phyloP scores from a whole-genome alignment of 805 yeast species.

The Kodamaea laetipori region DNA sequence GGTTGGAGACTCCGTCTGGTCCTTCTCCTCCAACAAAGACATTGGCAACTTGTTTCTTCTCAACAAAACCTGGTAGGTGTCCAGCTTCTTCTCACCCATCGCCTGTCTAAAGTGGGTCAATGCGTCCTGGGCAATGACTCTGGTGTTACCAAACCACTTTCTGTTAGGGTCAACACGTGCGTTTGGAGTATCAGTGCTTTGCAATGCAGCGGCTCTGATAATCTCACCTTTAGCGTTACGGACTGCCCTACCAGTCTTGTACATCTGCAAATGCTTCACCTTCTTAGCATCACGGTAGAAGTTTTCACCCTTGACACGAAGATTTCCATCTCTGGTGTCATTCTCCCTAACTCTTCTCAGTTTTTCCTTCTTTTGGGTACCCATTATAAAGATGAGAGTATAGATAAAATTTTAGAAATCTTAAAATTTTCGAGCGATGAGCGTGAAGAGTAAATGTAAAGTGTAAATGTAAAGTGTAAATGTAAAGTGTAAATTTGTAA shows the following conservation, averaged over 20 bases:
- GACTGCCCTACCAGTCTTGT: constrained; percentile 85
- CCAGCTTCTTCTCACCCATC: constrained; percentile 79
- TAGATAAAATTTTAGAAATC: constrained; percentile 5
- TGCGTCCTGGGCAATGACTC: constrained; percentile 97
- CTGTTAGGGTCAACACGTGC: constrained; percentile 96
- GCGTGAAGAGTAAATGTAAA: background rate
- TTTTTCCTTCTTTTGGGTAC: constrained; percentile 90
- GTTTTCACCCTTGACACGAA: constrained; percentile 95
- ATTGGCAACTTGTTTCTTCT: constrained; percentile 92
- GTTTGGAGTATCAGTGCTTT: constrained; percentile 80
- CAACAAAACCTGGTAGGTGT: constrained; percentile 80
- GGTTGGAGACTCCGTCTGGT: constrained; percentile 71
- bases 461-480: no score
- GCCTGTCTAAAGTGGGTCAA: constrained; percentile 92
- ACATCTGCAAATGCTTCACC: constrained; percentile 88
- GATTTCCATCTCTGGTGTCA: constrained; percentile 82
- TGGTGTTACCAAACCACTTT: constrained; percentile 96
- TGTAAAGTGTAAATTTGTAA: no score
- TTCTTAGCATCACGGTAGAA: constrained; percentile 93
- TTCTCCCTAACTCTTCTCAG: constrained; percentile 82
- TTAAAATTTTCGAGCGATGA: constrained; percentile 4
- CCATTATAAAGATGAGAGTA: constrained; percentile 54
- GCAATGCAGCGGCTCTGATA: constrained; percentile 83
- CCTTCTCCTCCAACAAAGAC: constrained; percentile 90
- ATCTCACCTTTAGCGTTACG: constrained; percentile 88